Base-by-base conservation (phyloP, 2,329 filamentous ascomycete genomes). In the Rutstroemia sp. region DNA sequence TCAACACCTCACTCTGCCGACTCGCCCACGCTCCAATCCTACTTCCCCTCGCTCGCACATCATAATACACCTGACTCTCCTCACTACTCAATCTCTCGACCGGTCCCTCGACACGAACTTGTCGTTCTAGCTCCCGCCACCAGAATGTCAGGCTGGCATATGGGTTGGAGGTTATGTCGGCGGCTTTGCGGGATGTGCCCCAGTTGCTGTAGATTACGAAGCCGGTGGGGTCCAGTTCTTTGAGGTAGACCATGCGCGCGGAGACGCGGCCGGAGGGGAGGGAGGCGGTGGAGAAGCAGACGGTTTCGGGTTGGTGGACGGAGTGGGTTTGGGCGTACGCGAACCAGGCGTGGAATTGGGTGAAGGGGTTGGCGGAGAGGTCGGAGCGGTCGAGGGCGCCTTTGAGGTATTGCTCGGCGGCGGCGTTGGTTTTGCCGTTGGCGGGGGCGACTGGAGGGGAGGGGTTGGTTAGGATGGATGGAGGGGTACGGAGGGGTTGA, bases 151-250 rank as follows among this genome's bases (percentile, higher is more conserved):
- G 76, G 48, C 84, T 84, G 0, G 89, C 92, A 74, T 87, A 86
- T 27, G 81, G 80, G 71, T 97, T 99, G 4, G 73, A 78, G 21
- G 75, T 78, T 6, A 94, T 74, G 69, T 96, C 89, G 50, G 73
- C 68, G 0, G 84, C 81, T 75, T 86, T 83, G 66, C 79, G 75
- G 58, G 84, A 89, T 0, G 88, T 94, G 58, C 83, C 91, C 76
- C 92, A 92, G 72, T 99, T 99, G 68, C 83, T 88, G 78, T 97
- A 99, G 49, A 99, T 78, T 45, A 97, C 90, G 73, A 95, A 99
- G 16, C 92, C 91, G 5, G 23, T 73, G 5, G 72, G 65, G 71
- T 97, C 92, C 23, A 97, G 83, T 76, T 97, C 94, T 74, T 99
- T 99, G 63, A 99, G 80, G 73, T 97, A 99, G 39, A 99, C 90